phyloP scores from a whole-genome alignment of 108 stramenopile species.

The Cyclotella atomus region DNA sequence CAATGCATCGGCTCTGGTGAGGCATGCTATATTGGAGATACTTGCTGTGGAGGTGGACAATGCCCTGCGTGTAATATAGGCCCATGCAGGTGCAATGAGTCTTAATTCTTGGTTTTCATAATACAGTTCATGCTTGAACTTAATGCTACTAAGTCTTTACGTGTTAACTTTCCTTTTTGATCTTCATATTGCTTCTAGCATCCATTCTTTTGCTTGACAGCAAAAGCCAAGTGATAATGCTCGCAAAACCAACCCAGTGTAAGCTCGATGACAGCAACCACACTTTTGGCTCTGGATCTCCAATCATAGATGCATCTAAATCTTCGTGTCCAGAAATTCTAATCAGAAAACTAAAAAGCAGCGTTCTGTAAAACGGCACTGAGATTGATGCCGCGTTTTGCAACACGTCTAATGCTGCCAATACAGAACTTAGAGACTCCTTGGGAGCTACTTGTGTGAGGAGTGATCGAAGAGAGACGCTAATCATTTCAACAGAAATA shows the following conservation, averaged over 20 bases:
- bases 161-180: not conserved
- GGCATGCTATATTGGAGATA: slow-evolving; percentile 1
- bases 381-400: slow-evolving; percentile 74
- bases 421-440: slow-evolving; percentile 74
- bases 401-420: slow-evolving; percentile 79
- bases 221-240: slow-evolving; percentile 44
- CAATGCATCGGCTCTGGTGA: not conserved
- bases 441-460: slow-evolving; percentile 66
- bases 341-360: slow-evolving; percentile 51
- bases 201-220: not conserved
- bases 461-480: slow-evolving; percentile 61
- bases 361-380: slow-evolving; percentile 81
- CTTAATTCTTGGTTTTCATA: not conserved
- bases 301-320: slow-evolving; percentile 52
- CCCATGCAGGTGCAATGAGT: not conserved
- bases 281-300: slow-evolving; percentile 71
- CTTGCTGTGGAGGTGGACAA: not conserved
- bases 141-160: not conserved
- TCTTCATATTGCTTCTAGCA: not conserved
- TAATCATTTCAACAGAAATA: slow-evolving; percentile 54
- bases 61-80: not conserved
- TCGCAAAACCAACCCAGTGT: slow-evolving; percentile 62
- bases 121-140: not conserved
- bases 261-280: slow-evolving; percentile 64
- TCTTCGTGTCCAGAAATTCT: slow-evolving; percentile 9